phyloP scores from a whole-genome alignment of 768 basidiomycete genomes.

The Pholiota microspora region DNA sequence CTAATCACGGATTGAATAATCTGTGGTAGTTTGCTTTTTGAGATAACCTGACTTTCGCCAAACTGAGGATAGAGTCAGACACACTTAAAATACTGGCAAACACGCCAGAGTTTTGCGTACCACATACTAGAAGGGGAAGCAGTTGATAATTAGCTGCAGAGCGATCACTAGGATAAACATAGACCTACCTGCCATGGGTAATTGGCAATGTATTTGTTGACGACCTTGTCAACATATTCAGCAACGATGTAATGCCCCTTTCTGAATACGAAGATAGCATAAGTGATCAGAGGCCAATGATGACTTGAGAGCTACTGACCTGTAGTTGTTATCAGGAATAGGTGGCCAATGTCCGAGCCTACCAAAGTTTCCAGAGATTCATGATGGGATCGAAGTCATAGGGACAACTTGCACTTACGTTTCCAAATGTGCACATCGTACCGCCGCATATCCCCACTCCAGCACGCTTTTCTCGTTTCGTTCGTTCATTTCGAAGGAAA shows the following conservation, averaged over 20 bases:
- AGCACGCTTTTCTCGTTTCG: slow-evolving; percentile 64
- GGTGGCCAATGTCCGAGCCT: slow-evolving; percentile 79
- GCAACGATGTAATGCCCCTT: slow-evolving; percentile 73
- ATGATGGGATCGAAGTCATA: slow-evolving; percentile 5
- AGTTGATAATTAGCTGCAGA: slow-evolving; percentile 1
- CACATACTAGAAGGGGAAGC: slow-evolving; percentile 48
- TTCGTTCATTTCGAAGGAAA: slow-evolving; percentile 78
- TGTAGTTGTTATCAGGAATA: slow-evolving; percentile 70
- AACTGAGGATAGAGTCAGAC: slow-evolving; percentile 47
- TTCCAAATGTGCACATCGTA: slow-evolving; percentile 69
- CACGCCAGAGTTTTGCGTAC: slow-evolving; percentile 37
- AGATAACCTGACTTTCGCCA: slow-evolving; percentile 69
- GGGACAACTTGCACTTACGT: slow-evolving; percentile 43
- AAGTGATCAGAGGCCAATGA: background rate
- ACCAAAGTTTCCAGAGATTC: slow-evolving; percentile 5
- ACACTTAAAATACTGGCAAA: background rate
- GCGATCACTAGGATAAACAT: slow-evolving; percentile 3
- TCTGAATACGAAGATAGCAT: slow-evolving; percentile 25
- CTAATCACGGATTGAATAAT: slow-evolving; percentile 74
- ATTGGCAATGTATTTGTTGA: slow-evolving; percentile 62
- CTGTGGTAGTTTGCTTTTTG: slow-evolving; percentile 67
- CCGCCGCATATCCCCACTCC: slow-evolving; percentile 83
- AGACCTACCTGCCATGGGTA: slow-evolving; percentile 69
- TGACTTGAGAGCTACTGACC: slow-evolving; percentile 38
- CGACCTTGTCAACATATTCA: slow-evolving; percentile 64